phyloP scores from a whole-genome alignment of 106 monocot species.

The Phalaenopsis equestris region DNA sequence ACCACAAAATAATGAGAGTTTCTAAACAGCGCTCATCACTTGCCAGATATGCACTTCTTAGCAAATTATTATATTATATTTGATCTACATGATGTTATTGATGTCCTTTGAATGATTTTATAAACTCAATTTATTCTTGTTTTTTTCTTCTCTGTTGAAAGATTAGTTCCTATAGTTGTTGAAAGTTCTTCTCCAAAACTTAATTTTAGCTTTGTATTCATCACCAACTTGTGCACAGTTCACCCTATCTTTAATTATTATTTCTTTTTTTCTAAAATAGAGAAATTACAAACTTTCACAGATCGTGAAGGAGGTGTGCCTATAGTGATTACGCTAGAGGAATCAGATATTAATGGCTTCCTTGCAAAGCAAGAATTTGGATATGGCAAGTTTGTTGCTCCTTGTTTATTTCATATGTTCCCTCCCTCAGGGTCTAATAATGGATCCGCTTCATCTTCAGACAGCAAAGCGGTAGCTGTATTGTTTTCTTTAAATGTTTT shows the following conservation, averaged over 20 bases:
- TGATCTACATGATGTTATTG: neutral
- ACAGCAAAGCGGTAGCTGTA: slow-evolving; percentile 21
- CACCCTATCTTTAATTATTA: neutral
- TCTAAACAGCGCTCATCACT: slow-evolving; percentile 19
- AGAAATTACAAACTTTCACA: slow-evolving; percentile 30
- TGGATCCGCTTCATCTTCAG: slow-evolving; percentile 6
- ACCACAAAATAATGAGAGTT: slow-evolving; percentile 62
- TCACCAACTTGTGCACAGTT: neutral
- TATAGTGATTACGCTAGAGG: slow-evolving; percentile 36
- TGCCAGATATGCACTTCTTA: slow-evolving; percentile 49
- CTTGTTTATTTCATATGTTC: slow-evolving; percentile 42
- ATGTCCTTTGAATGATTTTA: neutral
- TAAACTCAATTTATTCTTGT: neutral
- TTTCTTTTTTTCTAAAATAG: neutral
- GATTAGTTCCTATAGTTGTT: neutral
- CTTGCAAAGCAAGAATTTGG: slow-evolving; percentile 31
- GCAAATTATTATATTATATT: neutral
- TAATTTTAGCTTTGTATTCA: neutral
- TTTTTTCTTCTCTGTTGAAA: neutral
- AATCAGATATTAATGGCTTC: slow-evolving; percentile 39
- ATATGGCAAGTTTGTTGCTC: slow-evolving; percentile 53
- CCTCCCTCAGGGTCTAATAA: slow-evolving; percentile 3
- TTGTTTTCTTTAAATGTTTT: neutral
- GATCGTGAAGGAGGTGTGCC: slow-evolving; percentile 72
- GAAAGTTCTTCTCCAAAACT: neutral